Base-by-base conservation (phyloP, 208 protist species). In the Angomonas ambiguus region DNA sequence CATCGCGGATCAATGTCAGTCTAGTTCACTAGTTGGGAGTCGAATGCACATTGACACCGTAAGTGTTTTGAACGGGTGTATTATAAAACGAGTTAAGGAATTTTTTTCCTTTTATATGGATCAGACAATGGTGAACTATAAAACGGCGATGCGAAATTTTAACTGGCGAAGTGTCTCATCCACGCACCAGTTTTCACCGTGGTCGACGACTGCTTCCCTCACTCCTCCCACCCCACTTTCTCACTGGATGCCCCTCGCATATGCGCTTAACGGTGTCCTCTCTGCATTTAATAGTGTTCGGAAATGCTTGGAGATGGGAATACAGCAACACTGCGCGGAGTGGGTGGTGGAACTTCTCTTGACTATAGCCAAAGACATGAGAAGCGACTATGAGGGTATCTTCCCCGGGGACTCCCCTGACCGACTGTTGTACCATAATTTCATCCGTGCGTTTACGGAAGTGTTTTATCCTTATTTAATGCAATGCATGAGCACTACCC, bases 251-350 rank as follows among this genome's bases (percentile, higher is more conserved):
- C 89, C 89, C 30, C 77, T 95, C 27, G 83, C 89, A 13, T 92
- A 93, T 68, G 86, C 85, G 5, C 58, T 95, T 22, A 95, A 95
- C 65, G 89, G 89, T 31, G 41, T 83, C 16, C 73, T 93, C 20
- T 67, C 77, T 27, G 79, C 84, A 53, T 87, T 90, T 66, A 95
- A 95, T 68, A 57, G 74, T 24, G 79, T 92, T 24, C 83, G 84
- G 48, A 88, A 87, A 69, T 88, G 83, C 59, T 42, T 91, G 11
- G 38, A 92, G 27, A 72, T 80, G 0, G 86, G 85, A 8, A 62
- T 91, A 35, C 76, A 82, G 69, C 30, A 72, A 2, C 67, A 67
- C 42, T 88, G 81, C 58, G 74, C 45, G 16, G 65, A 74, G 64
- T 73, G 77, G 58, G 73, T 92, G 59, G 73, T 64, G 16, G 60